Evolutionary conservation across 2,329 filamentous ascomycete genomes (phyloP), one percentile per base, ranked within the genome.

Genomic region (Neofusicoccum sp.): DNA sequence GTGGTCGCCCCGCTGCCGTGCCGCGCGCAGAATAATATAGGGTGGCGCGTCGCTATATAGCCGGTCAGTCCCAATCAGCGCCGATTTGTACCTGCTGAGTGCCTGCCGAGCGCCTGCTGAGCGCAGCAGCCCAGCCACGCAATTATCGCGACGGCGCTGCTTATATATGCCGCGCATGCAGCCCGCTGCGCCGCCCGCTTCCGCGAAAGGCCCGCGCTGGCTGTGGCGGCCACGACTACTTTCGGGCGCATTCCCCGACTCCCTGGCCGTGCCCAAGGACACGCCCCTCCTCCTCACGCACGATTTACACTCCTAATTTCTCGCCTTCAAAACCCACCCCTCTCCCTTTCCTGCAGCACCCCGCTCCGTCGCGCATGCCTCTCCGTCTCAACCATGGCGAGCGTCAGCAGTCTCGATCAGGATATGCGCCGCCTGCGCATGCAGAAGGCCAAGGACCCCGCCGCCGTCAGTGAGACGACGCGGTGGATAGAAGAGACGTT

Each of bases 391-490:
- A 62, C 63, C 66, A 98, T 98, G 93, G 93, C 93, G 68, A 96
- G 93, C 40, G 93, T 98, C 33, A 85, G 91, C 65, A 96, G 91
- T 65, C 82, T 99, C 63, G 95, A 98, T 78, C 93, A 93, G 76
- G 95, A 99, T 80, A 84, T 99, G 86, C 90, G 91, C 82, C 92
- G 88, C 75, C 77, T 98, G 83, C 93, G 95, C 76, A 82, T 96
- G 70, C 90, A 93, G 63, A 90, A 93, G 78, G 98, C 96, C 78
- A 98, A 93, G 1, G 98, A 93, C 1, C 91, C 92, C 24, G 86
- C 89, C 68, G 93, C 93, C 41, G 93, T 92, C 56, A 91, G 91
- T 68, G 93, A 98, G 79, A 89, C 86, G 20, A 87, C 88, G 48
- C 76, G 80, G 65, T 99, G 95, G 91, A 93, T 99, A 65, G 92